Conservation (phyloP, 768 basidiomycete species). For the Kwoniella dejecticola region DNA sequence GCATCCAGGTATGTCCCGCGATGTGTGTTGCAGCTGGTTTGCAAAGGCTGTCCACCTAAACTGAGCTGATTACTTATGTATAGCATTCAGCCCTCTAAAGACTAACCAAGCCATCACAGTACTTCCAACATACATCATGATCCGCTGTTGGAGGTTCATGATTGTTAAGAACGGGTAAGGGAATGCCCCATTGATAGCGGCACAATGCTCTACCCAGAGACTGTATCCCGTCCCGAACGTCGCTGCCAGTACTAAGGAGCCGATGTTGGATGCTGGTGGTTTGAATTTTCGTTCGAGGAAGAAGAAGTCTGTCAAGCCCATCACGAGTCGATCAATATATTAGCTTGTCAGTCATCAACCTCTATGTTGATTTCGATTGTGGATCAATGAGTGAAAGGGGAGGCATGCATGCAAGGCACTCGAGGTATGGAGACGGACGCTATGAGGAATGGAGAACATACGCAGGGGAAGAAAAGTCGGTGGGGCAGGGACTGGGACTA, state of each 20-base stretch:
- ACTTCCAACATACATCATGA: conserved; percentile 65
- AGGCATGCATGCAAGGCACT: too few relatives aligned
- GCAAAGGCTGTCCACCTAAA: too few relatives aligned
- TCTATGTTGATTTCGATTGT: too few relatives aligned
- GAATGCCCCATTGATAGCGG: conserved; percentile 65
- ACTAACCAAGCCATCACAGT: conserved; percentile 62
- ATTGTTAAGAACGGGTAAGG: conserved; percentile 81
- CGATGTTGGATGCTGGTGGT: conserved; percentile 51
- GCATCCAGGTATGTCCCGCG: too few relatives aligned
- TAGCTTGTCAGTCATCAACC: too few relatives aligned
- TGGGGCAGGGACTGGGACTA: too few relatives aligned
- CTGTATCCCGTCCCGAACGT: conserved; percentile 61
- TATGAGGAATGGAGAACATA: too few relatives aligned
- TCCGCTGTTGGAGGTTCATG: conserved; percentile 61
- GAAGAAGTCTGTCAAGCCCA: conserved; percentile 71
- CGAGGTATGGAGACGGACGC: too few relatives aligned
- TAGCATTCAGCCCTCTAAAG: conserved; percentile 65
- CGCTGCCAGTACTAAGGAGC: conserved; percentile 53
- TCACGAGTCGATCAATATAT: too few relatives aligned
- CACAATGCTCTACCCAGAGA: conserved; percentile 70
- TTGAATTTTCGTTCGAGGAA: conserved; percentile 66
- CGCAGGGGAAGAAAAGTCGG: too few relatives aligned
- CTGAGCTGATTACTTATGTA: conserved; percentile 62
- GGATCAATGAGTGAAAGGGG: too few relatives aligned
- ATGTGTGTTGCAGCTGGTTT: too few relatives aligned